Evolutionary conservation across 2,329 filamentous ascomycete genomes (phyloP), one percentile per base, ranked within the genome.

Genomic region (Alternaria metachromatica): DNA sequence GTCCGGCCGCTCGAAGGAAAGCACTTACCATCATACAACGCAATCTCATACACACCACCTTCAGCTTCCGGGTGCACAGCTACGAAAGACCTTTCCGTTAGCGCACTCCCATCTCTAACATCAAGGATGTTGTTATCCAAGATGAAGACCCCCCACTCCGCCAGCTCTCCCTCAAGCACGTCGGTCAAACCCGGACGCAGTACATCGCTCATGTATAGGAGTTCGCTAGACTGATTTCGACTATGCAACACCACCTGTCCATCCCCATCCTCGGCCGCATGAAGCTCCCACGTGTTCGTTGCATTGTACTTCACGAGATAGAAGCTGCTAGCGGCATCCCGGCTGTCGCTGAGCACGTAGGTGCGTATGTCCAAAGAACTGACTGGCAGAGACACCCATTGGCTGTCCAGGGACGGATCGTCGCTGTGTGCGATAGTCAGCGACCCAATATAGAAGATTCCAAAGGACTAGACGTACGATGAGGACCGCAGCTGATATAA

Each of bases 71-170:
- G 30, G 15, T 64, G 51, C 2, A 74, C 67, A 54, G 66, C 72
- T 23, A 70, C 74, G 60, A 74, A 78, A 4, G 71, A 74, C 20
- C 74, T 63, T 46, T 67, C 72, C 11, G 64, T 67, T 50, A 74
- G 55, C 8, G 69, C 66, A 48, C 68, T 72, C 11, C 75, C 74
- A 62, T 78, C 74, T 45, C 71, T 74, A 6, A 78, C 71, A 12
- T 69, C 67, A 4, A 78, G 46, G 20, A 72, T 65, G 23, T 72
- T 71, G 37, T 66, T 69, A 26, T 76, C 71, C 54, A 67, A 68
- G 1, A 73, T 75, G 58, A 78, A 78, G 2, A 73, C 74, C 15
- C 67, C 71, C 73, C 74, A 76, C 53, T 78, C 74, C 65, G 75
- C 74, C 56, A 72, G 44, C 53, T 71, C 66, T 15, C 75, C 72